Percentiles rank a stretch among this genome's conserved stretches.
phyloP scores from a whole-genome alignment of 495 filamentous ascomycete genomes.

The Aspergillus bertholletiae region DNA sequence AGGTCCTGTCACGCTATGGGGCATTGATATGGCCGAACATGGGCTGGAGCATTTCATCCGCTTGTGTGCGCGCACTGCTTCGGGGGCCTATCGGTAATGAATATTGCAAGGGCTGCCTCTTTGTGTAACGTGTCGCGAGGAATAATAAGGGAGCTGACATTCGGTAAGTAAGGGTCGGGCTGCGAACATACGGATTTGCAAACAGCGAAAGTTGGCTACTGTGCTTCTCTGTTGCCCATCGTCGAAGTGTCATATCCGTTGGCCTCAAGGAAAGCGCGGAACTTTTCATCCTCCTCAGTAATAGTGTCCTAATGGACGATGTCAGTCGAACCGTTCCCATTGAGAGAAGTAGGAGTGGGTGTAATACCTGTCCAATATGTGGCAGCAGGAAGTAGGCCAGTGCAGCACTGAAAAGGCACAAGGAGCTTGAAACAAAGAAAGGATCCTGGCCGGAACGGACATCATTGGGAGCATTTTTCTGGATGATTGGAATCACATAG shows the following conservation, averaged over 20 bases:
- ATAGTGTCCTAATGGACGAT: slow-evolving; percentile 57
- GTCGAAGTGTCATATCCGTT: slow-evolving; percentile 69
- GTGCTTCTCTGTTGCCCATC: slow-evolving; percentile 47
- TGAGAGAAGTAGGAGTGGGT: background rate
- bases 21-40: background rate
- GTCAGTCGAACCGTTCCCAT: background rate
- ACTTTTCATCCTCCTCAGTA: slow-evolving; percentile 62
- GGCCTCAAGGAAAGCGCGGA: slow-evolving; percentile 62
- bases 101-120: background rate
- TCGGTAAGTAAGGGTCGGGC: background rate
- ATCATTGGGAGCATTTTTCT: slow-evolving; percentile 57
- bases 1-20: background rate
- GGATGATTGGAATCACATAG: slow-evolving; percentile 72
- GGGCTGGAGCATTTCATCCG: background rate
- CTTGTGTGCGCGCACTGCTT: background rate
- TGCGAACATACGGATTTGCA: background rate
- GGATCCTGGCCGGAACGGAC: slow-evolving; percentile 69
- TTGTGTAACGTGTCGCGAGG: background rate
- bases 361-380: slow-evolving; percentile 58
- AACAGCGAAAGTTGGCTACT: background rate
- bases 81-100: background rate
- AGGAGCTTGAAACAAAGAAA: slow-evolving; percentile 66
- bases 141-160: background rate
- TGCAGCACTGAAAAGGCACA: slow-evolving; percentile 61
- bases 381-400: slow-evolving; percentile 59